These are phyloP conservation scores for Rhizopogon vinicolor DNA, from an alignment of 768 basidiomycete species.

Conservation along the genomic window DNA sequence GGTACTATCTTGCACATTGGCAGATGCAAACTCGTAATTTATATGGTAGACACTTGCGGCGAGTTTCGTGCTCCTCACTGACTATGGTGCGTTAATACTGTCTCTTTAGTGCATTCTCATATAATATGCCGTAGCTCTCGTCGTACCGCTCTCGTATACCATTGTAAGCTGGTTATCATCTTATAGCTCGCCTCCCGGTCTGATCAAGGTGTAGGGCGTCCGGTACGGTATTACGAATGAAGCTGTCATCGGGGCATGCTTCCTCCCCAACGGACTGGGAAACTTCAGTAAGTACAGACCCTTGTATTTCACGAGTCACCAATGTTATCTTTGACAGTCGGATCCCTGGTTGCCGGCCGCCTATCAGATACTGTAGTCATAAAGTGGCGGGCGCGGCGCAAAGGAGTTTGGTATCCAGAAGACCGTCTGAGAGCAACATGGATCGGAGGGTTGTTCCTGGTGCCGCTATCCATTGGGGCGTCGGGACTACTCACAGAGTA, in stretches of 20 bases:
- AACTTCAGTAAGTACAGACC: constrained; percentile 24
- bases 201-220: constrained; percentile 21
- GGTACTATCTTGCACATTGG: background rate
- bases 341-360: constrained; percentile 51
- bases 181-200: background rate
- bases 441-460: constrained; percentile 36
- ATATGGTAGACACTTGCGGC: constrained; percentile 35
- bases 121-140: constrained; percentile 14
- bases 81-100: constrained; percentile 20
- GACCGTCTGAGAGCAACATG: constrained; percentile 51
- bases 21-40: constrained; percentile 20
- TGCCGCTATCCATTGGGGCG: constrained; percentile 43
- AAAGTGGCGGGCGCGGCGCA: constrained; percentile 39
- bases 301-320: background rate
- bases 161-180: constrained; percentile 21
- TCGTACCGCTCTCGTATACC: constrained; percentile 33
- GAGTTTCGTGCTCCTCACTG: constrained; percentile 18
- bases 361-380: constrained; percentile 49
- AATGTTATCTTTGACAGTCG: constrained; percentile 34
- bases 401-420: constrained; percentile 56
- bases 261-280: constrained; percentile 31
- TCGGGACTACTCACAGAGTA: constrained; percentile 43
- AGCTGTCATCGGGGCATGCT: constrained; percentile 30
- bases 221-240: constrained; percentile 31
- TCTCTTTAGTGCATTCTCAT: background rate